These are phyloP conservation scores for Colletotrichum chlorophyti DNA, from an alignment of 2,329 filamentous ascomycete species.

Conservation along the genomic window DNA sequence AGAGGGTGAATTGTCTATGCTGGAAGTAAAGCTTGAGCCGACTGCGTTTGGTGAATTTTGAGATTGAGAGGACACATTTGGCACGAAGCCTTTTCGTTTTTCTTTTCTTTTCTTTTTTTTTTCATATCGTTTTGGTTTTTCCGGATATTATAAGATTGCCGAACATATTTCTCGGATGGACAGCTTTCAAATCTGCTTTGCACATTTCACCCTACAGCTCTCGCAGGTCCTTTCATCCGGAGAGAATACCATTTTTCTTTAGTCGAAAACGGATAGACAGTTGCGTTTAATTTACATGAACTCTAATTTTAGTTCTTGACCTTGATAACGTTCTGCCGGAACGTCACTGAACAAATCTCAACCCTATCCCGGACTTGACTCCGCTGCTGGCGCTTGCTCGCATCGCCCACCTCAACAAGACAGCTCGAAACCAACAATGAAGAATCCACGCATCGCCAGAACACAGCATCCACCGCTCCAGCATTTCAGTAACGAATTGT, in stretches of 20 bases:
- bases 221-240: too few relatives aligned
- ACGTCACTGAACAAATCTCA: background rate
- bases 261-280: too few relatives aligned
- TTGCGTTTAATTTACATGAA: too few relatives aligned
- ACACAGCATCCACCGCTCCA: background rate
- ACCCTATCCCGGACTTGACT: too few relatives aligned
- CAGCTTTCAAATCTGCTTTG: too few relatives aligned
- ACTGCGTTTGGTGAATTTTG: background rate
- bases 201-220: too few relatives aligned
- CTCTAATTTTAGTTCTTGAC: too few relatives aligned
- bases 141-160: too few relatives aligned
- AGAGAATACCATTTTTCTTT: too few relatives aligned
- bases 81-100: background rate
- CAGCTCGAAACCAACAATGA: background rate
- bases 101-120: background rate
- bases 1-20: background rate
- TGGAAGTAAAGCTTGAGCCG: background rate
- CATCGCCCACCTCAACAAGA: background rate
- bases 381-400: too few relatives aligned
- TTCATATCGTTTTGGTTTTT: background rate
- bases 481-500: background rate
- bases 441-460: background rate
- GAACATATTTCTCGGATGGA: too few relatives aligned
- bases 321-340: background rate
- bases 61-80: background rate